Percentiles rank a stretch among this genome's conserved stretches.
phyloP scores from a whole-genome alignment of 208 protist genomes.

The Trypanosoma melophagium region DNA sequence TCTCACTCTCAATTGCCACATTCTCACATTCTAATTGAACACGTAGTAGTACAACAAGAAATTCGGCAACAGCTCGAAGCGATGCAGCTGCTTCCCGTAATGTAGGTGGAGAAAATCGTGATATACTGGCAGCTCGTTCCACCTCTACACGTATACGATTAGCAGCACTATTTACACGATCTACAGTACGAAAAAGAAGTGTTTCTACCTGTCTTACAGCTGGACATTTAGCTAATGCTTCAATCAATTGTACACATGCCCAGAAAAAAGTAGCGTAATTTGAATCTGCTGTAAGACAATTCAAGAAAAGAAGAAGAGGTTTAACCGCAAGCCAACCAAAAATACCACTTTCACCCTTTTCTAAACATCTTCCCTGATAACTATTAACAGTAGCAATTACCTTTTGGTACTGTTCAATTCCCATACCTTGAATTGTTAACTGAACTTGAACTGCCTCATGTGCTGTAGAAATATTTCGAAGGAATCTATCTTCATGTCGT shows the following conservation, averaged over 20 bases:
- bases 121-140: slow-evolving; percentile 31
- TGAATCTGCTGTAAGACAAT: slow-evolving; percentile 77
- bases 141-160: slow-evolving; percentile 49
- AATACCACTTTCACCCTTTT: slow-evolving; percentile 66
- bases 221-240: slow-evolving; percentile 68
- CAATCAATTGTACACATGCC: slow-evolving; percentile 83
- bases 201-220: slow-evolving; percentile 64
- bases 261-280: slow-evolving; percentile 90
- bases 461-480: slow-evolving; percentile 53
- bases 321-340: slow-evolving; percentile 79
- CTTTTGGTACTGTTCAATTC: slow-evolving; percentile 54
- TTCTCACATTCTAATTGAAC: slow-evolving; percentile 89
- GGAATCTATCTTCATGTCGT: slow-evolving; percentile 65
- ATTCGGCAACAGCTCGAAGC: slow-evolving; percentile 55
- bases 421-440: slow-evolving; percentile 64
- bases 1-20: slow-evolving; percentile 64
- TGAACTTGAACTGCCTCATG: slow-evolving; percentile 80
- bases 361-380: slow-evolving; percentile 67
- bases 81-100: slow-evolving; percentile 52
- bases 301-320: slow-evolving; percentile 69
- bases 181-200: slow-evolving; percentile 67
- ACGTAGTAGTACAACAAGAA: slow-evolving; percentile 66
- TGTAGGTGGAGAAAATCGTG: slow-evolving; percentile 48
- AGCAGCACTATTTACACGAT: slow-evolving; percentile 67
- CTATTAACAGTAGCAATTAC: slow-evolving; percentile 69